Base-by-base conservation (phyloP, 2,329 filamentous ascomycete species). In the Apiospora aurea region DNA sequence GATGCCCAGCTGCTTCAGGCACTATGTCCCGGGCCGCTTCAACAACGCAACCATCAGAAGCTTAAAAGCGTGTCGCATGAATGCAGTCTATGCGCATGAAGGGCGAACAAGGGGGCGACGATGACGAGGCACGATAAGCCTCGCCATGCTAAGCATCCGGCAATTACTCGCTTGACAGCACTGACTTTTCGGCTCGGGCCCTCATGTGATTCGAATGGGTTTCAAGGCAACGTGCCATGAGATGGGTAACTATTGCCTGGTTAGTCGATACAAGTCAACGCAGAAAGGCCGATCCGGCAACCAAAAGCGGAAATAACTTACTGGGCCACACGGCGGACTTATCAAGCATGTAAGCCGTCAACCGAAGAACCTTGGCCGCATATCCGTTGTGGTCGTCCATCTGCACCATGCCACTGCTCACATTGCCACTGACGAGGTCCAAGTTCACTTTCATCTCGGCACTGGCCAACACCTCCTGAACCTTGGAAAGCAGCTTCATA, bases 261-360 rank as follows among this genome's bases (percentile, higher is more conserved):
- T 18, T 2, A 21, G 4, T 71, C 64, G 43, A 13, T 41, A 64
- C 11, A 29, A n/a, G 5, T 44, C 29, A 8, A 64, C 43, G 14
- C 10, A 44, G n/a, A 47, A 18, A 21, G 67, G n/a, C 26, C 11
- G 18, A 7, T 43, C 24, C 53, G 2, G 34, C 6, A 21, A 13
- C 21, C n/a, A 21, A 34, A 38, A 34, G 53, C 29, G 26, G 4
- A 4, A 16, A 6, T 41, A 51, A 85, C 91, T 87, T 85, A 95
- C 93, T 92, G 81, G 95, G 95, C 96, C 96, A 99, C 41, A 97
- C 94, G 75, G 94, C 93, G 74, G 94, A 93, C 83, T 94, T 94
- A 76, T 95, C 93, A 74, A 98, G 87, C 88, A 97, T 93, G 82
- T 94, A 93, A 67, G 95, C 94, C 74, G 94, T 96, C 71, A 96